These are phyloP conservation scores for Tricholoma saponaceum DNA, from an alignment of 768 basidiomycete species.

Conservation along the genomic window DNA sequence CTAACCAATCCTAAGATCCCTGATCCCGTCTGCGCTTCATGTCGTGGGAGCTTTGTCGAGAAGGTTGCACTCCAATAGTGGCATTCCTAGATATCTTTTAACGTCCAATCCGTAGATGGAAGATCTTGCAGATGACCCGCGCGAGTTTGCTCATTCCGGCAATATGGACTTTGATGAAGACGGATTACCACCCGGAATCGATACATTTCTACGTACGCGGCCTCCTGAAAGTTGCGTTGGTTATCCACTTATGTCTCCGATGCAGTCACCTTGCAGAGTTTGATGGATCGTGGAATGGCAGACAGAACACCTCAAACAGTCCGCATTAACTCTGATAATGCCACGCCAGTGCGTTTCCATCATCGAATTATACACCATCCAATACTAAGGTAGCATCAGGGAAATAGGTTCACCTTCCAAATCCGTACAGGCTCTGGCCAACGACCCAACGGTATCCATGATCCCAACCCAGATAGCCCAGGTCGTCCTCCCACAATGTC, in stretches of 20 bases:
- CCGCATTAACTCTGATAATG: constrained; percentile 6
- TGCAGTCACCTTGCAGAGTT: constrained; percentile 30
- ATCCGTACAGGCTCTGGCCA: constrained; percentile 9
- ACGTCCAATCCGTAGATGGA: constrained; percentile 52
- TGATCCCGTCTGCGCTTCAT: constrained; percentile 80
- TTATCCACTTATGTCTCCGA: constrained; percentile 1
- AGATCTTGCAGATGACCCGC: constrained; percentile 70
- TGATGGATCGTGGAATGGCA: constrained; percentile 32
- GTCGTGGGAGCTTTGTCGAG: constrained; percentile 80
- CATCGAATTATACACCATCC: not conserved
- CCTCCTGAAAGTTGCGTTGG: not conserved
- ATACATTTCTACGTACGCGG: constrained; percentile 46
- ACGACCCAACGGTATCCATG: constrained; percentile 1
- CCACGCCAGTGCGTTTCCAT: constrained; percentile 3
- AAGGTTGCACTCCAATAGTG: constrained; percentile 39
- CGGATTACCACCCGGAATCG: constrained; percentile 36
- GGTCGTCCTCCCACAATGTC: constrained; percentile 42
- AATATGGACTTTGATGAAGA: constrained; percentile 25
- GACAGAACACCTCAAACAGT: constrained; percentile 5
- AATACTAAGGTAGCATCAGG: not conserved
- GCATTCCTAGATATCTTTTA: constrained; percentile 9
- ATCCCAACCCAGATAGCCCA: constrained; percentile 1
- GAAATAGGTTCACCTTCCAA: constrained; percentile 13
- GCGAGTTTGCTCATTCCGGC: constrained; percentile 47
- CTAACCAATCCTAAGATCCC: constrained; percentile 49